phyloP scores from a whole-genome alignment of 2,329 filamentous ascomycete genomes.

The Penicillium digitatum region DNA sequence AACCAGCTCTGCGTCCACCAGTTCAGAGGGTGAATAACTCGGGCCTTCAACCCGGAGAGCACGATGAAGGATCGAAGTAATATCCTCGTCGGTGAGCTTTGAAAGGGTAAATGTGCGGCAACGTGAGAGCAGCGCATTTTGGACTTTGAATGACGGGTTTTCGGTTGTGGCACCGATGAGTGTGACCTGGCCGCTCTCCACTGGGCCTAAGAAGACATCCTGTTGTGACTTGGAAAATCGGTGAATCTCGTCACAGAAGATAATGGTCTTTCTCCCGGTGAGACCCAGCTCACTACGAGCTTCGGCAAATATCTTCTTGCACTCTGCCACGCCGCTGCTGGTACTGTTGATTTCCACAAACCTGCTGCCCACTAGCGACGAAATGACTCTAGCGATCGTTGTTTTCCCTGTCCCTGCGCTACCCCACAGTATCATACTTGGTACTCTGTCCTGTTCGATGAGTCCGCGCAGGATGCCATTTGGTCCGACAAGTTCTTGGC shows the following conservation, averaged over 20 bases:
- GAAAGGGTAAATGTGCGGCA: conserved; percentile 86
- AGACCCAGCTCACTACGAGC: conserved; percentile 74
- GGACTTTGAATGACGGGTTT: conserved; percentile 92
- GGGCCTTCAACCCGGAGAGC: conserved; percentile 63
- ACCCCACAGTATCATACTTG: conserved; percentile 88
- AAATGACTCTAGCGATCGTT: conserved; percentile 84
- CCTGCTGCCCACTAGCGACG: conserved; percentile 72
- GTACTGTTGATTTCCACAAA: conserved; percentile 98
- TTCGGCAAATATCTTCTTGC: conserved; percentile 86
- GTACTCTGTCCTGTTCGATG: conserved; percentile 79
- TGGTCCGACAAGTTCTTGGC: conserved; percentile 84
- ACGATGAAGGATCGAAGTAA: conserved; percentile 70
- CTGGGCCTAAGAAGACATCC: conserved; percentile 88
- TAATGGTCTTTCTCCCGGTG: conserved; percentile 85
- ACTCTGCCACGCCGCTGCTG: conserved; percentile 78
- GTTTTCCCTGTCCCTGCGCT: conserved; percentile 50
- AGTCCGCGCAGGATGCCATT: conserved; percentile 79
- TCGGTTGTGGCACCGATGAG: conserved; percentile 95
- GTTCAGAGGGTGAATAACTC: conserved; percentile 44
- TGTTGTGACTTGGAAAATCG: conserved; percentile 88
- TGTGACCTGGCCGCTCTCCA: conserved; percentile 85
- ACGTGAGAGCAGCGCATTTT: conserved; percentile 78
- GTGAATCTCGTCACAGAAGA: conserved; percentile 97
- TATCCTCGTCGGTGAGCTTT: conserved; percentile 67
- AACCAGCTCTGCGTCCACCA: conserved; percentile 75